Conservation (phyloP, 2,329 filamentous ascomycete genomes). For the Didymosphaeria variabile region DNA sequence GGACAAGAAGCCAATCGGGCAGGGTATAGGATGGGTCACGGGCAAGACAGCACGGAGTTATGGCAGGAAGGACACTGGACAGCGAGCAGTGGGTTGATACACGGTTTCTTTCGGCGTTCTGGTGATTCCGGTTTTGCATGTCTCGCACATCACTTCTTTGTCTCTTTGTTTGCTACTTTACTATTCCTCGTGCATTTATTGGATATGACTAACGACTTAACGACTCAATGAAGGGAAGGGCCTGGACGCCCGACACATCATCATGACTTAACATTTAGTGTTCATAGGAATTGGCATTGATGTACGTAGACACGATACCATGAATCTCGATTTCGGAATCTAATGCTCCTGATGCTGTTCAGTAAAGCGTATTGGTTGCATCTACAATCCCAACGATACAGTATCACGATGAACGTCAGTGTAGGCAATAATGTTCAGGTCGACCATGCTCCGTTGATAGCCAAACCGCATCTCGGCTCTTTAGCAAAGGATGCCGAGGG, state of each 20-base stretch:
- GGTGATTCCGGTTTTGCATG: not conserved
- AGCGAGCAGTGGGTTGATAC: not conserved
- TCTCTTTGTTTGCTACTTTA: slow-evolving; percentile 8
- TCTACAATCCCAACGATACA: not conserved
- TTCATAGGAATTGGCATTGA: slow-evolving; percentile 20
- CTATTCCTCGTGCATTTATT: slow-evolving; percentile 12
- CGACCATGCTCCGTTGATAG: not conserved
- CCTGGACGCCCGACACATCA: slow-evolving; percentile 19
- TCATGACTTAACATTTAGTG: slow-evolving; percentile 29
- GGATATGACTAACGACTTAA: slow-evolving; percentile 15
- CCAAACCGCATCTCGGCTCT: not conserved
- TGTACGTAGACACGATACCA: slow-evolving; percentile 28
- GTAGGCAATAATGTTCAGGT: not conserved
- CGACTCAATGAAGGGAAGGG: slow-evolving; percentile 6
- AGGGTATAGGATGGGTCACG: not conserved
- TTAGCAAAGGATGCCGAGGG: not conserved
- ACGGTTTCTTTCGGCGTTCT: slow-evolving; percentile 7
- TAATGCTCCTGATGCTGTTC: not conserved
- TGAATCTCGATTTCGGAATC: slow-evolving; percentile 17
- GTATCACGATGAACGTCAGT: not conserved
- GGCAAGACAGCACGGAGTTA: slow-evolving; percentile 16
- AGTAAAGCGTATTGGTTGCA: not conserved
- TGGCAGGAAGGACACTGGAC: not conserved
- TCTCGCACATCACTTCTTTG: slow-evolving; percentile 9
- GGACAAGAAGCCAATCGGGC: not conserved